These are phyloP conservation scores for Ramaria rubella DNA, from an alignment of 768 basidiomycete genomes.

Conservation along the genomic window DNA sequence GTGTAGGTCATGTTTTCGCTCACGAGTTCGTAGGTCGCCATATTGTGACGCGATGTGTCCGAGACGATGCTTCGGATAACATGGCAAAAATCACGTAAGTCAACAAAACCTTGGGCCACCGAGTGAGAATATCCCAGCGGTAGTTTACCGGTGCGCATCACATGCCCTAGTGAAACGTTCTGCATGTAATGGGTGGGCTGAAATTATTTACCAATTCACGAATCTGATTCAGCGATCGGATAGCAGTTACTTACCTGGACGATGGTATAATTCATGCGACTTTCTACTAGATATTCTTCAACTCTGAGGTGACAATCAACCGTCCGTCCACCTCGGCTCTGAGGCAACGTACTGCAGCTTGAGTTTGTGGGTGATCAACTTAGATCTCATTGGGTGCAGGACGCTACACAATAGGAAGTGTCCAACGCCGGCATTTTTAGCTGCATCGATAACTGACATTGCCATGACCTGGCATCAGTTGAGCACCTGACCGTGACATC, in stretches of 20 bases:
- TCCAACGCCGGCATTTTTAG: conserved; percentile 25
- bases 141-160: conserved; percentile 18
- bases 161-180: conserved; percentile 17
- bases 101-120: conserved; percentile 29
- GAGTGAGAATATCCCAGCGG: conserved; percentile 19
- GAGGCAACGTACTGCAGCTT: conserved; percentile 16
- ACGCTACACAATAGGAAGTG: conserved; percentile 31
- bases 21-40: conserved; percentile 30
- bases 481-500: too few species aligned
- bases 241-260: conserved; percentile 19
- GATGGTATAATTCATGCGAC: conserved; percentile 32
- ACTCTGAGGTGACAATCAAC: conserved; percentile 15
- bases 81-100: conserved; percentile 26
- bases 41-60: conserved; percentile 24
- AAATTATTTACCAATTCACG: neutral
- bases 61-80: conserved; percentile 23
- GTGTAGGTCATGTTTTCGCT: conserved; percentile 26
- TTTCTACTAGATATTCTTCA: conserved; percentile 33
- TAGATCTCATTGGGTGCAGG: conserved; percentile 23
- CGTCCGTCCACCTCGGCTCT: neutral
- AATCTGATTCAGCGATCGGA: neutral
- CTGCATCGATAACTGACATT: conserved; percentile 27
- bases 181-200: conserved; percentile 32
- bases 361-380: conserved; percentile 25
- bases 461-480: conserved; percentile 27